Percentiles rank a stretch among this genome's conserved stretches.
Conservation (phyloP, 192 early-diverging fungal genomes). For the Backusella tuberculispora region DNA sequence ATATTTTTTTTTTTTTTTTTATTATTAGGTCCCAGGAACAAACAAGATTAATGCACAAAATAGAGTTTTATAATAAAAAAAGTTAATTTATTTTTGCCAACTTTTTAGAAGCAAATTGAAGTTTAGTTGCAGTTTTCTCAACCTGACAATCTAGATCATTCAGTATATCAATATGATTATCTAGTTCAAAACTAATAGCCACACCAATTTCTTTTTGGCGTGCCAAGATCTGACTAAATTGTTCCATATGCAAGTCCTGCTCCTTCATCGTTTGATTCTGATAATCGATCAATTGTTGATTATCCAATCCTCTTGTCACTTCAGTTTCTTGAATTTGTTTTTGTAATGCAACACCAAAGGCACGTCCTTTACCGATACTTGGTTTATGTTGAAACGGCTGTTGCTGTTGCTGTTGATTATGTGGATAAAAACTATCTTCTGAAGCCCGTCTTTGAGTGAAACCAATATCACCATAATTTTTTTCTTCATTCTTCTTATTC, state of each 20-base stretch:
- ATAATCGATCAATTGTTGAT: slow-evolving; percentile 71
- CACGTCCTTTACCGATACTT: slow-evolving; percentile 10
- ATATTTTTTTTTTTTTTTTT: not conserved
- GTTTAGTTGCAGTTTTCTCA: slow-evolving; percentile 69
- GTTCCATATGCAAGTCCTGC: slow-evolving; percentile 79
- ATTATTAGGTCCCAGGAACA: no score
- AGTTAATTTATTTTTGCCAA: slow-evolving; percentile 66
- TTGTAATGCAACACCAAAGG: slow-evolving; percentile 16
- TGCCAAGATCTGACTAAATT: slow-evolving; percentile 72
- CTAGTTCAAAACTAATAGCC: slow-evolving; percentile 87
- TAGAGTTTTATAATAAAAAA: not conserved
- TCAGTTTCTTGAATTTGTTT: slow-evolving; percentile 63
- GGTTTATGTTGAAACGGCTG: not conserved
- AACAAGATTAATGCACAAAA: no score
- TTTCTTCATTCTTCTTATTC: not conserved
- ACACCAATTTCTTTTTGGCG: slow-evolving; percentile 87
- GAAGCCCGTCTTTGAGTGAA: slow-evolving; percentile 12
- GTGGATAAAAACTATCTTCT: not conserved
- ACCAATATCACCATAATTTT: slow-evolving; percentile 2
- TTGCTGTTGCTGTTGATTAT: slow-evolving; percentile 20
- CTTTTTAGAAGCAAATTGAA: slow-evolving; percentile 79
- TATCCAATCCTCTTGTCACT: slow-evolving; percentile 76
- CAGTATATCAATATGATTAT: slow-evolving; percentile 85
- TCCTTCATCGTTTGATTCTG: slow-evolving; percentile 81
- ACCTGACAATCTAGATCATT: slow-evolving; percentile 81